Evolutionary conservation across 306 rosid genomes (phyloP).

Genomic region (Acmispon strigosus): DNA sequence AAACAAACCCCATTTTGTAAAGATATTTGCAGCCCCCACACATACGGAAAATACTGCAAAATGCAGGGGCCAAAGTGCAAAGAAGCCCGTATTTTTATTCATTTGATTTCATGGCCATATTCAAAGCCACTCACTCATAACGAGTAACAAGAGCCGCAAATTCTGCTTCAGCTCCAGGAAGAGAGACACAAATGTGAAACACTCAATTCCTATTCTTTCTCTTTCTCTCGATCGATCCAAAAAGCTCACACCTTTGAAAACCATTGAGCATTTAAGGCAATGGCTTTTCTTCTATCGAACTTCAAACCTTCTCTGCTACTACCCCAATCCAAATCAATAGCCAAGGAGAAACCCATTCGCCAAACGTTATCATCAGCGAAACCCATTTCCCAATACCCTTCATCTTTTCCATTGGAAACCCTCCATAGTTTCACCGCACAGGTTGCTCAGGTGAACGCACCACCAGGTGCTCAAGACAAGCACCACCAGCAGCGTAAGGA

Average conservation of each 20-base stretch:
- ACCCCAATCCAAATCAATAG: constrained; percentile 37
- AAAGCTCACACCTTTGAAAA: not conserved
- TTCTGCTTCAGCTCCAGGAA: not conserved
- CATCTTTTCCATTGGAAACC: constrained; percentile 20
- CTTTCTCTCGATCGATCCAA: constrained; percentile 5
- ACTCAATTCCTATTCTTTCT: not conserved
- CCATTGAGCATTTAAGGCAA: constrained; percentile 25
- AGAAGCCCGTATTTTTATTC: no score
- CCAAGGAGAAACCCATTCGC: constrained; percentile 45
- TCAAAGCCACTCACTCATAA: constrained; percentile 45
- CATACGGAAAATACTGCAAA: no score
- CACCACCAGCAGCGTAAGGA: constrained; percentile 42
- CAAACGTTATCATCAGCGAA: constrained; percentile 37
- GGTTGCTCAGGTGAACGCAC: constrained; percentile 54
- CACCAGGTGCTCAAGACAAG: constrained; percentile 39
- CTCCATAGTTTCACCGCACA: constrained; percentile 41
- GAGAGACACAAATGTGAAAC: constrained; percentile 8
- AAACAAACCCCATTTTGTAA: no score
- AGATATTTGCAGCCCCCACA: no score
- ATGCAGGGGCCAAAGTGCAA: no score
- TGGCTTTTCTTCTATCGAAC: constrained; percentile 78
- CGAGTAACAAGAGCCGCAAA: constrained; percentile 29
- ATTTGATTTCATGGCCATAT: constrained; percentile 33
- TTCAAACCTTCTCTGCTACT: constrained; percentile 48
- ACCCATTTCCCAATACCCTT: constrained; percentile 29